Evolutionary conservation across 2,329 filamentous ascomycete genomes (phyloP).

Genomic region (Fusarium nodosum): DNA sequence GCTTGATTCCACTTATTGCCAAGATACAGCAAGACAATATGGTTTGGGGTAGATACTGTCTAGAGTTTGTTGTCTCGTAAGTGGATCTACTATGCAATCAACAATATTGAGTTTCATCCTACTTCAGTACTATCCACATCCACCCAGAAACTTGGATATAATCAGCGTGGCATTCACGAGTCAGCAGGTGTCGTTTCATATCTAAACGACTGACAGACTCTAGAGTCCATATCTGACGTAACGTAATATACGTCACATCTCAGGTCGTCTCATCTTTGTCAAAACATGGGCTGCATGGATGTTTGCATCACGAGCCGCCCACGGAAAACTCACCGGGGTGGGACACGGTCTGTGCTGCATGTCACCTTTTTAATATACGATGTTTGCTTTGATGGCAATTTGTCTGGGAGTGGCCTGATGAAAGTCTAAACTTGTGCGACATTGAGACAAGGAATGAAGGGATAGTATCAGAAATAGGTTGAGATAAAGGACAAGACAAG

Average conservation of each 20-base stretch:
- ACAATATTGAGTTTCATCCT: background rate
- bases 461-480: background rate
- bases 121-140: background rate
- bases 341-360: slow-evolving; percentile 24
- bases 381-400: background rate
- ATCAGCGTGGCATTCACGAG: slow-evolving; percentile 16
- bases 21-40: background rate
- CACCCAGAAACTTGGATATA: background rate
- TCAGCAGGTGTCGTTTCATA: background rate
- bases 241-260: slow-evolving; percentile 10
- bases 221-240: slow-evolving; percentile 4
- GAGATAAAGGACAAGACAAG: background rate
- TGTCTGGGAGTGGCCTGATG: slow-evolving; percentile 3
- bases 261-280: background rate
- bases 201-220: background rate
- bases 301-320: slow-evolving; percentile 14
- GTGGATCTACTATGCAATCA: background rate
- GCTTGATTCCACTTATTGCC: background rate
- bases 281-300: slow-evolving; percentile 12
- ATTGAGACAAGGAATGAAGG: background rate
- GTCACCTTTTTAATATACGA: slow-evolving; percentile 1
- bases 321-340: slow-evolving; percentile 28
- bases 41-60: background rate
- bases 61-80: slow-evolving; percentile 1
- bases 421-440: background rate